Conservation (phyloP, 306 rosid species). For the Vigna hirtella region DNA sequence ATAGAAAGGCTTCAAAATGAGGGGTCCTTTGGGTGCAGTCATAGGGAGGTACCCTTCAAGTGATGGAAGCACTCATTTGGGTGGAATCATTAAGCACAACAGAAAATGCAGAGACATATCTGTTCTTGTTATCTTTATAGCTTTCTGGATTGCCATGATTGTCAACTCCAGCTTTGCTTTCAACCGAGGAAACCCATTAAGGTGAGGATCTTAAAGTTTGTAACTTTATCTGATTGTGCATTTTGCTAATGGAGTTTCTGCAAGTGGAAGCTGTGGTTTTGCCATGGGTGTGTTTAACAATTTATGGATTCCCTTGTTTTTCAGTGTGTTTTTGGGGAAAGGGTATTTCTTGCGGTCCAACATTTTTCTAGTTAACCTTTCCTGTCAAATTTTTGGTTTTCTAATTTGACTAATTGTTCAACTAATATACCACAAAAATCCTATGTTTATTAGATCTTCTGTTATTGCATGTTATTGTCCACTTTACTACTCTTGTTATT, state of each 20-base stretch:
- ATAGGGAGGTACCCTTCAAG: conserved; percentile 86
- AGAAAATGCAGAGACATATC: conserved; percentile 86
- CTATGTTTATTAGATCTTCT: conserved; percentile 18
- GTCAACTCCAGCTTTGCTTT: conserved; percentile 99
- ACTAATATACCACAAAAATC: not conserved
- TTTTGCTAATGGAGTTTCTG: conserved; percentile 37
- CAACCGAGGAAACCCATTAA: conserved; percentile 86
- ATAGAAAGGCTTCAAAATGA: conserved; percentile 56
- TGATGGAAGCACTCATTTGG: conserved; percentile 75
- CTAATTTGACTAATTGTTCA: conserved; percentile 15
- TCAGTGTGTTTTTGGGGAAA: not conserved
- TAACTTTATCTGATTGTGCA: conserved; percentile 41
- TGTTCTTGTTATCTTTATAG: conserved; percentile 75
- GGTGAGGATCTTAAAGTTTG: conserved; percentile 57
- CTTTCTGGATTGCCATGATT: conserved; percentile 93
- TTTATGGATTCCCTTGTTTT: conserved; percentile 22
- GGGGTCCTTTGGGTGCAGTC: conserved; percentile 93
- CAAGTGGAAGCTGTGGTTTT: conserved; percentile 31
- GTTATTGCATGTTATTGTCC: not conserved
- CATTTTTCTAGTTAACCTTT: conserved; percentile 21
- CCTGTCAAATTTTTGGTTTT: conserved; percentile 3
- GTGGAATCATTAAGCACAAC: conserved; percentile 84
- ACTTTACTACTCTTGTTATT: conserved; percentile 19
- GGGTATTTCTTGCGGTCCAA: conserved; percentile 23
- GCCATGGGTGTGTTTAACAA: conserved; percentile 15